Evolutionary conservation across 495 filamentous ascomycete species (phyloP).

Genomic region (Podospora bellae-mahoneyi): DNA sequence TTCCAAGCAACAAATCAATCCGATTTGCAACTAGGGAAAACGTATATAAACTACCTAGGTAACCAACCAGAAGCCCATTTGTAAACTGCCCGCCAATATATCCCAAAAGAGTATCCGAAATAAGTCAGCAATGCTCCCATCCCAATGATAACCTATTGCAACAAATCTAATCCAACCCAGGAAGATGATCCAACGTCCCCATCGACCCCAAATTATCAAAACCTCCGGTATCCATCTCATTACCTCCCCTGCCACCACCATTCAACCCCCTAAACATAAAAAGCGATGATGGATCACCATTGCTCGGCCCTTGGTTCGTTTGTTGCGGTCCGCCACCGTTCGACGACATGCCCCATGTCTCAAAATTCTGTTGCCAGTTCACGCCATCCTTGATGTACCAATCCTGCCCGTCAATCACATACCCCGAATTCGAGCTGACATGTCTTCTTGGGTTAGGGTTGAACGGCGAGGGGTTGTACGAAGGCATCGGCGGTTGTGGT

Average conservation of each 20-base stretch:
- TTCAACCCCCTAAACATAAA: slow-evolving; percentile 32
- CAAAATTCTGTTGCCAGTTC: slow-evolving; percentile 48
- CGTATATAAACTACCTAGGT: neutral
- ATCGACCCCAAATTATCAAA: slow-evolving; percentile 29
- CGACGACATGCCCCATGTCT: slow-evolving; percentile 36
- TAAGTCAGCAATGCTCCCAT: neutral
- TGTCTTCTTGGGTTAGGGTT: slow-evolving; percentile 9
- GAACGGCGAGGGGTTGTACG: slow-evolving; percentile 18
- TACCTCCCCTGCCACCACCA: slow-evolving; percentile 6
- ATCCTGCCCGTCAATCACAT: slow-evolving; percentile 47
- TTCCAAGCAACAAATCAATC: neutral
- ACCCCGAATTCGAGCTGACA: slow-evolving; percentile 23
- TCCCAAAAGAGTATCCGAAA: neutral
- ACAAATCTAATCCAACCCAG: slow-evolving; percentile 29
- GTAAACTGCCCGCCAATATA: neutral
- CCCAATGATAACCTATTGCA: neutral
- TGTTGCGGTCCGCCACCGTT: neutral
- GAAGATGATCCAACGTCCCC: slow-evolving; percentile 29
- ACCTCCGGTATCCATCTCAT: slow-evolving; percentile 22
- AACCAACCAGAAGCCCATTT: neutral
- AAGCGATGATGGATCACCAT: slow-evolving; percentile 16
- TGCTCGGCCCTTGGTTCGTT: neutral
- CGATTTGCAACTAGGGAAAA: neutral
- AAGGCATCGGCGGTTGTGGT: slow-evolving; percentile 20
- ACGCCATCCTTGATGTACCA: slow-evolving; percentile 52